Conservation (phyloP, 1,284 basidiomycete genomes). For the Peniophora sp. region DNA sequence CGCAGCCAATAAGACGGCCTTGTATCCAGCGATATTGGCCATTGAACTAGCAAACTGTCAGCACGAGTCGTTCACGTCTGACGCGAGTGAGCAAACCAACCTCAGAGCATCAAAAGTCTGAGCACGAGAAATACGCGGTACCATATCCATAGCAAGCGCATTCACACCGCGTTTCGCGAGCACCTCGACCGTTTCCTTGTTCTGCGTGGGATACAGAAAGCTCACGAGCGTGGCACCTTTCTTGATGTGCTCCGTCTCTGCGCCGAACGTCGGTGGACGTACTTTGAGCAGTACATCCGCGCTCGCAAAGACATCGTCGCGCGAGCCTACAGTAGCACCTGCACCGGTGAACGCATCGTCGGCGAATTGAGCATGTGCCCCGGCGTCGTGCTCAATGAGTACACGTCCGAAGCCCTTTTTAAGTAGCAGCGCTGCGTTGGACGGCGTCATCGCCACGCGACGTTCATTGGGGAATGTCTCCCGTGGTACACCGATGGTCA, state of each 20-base stretch:
- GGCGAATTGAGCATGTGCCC: conserved; percentile 64
- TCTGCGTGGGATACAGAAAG: conserved; percentile 79
- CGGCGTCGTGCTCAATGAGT: conserved; percentile 67
- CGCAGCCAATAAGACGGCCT: conserved; percentile 80
- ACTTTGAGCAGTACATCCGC: conserved; percentile 81
- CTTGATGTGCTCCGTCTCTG: conserved; percentile 55
- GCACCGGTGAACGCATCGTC: conserved; percentile 72
- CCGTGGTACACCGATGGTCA: conserved; percentile 71
- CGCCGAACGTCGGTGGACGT: conserved; percentile 55
- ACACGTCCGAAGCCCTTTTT: conserved; percentile 77
- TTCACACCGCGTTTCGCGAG: conserved; percentile 58
- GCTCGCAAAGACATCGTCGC: conserved; percentile 50
- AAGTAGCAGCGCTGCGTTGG: conserved; percentile 61
- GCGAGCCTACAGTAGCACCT: conserved; percentile 67
- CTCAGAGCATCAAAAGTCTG: conserved; percentile 83
- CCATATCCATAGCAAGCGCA: conserved; percentile 79
- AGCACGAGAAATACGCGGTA: conserved; percentile 80
- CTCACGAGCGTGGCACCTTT: conserved; percentile 73
- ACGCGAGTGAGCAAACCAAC: conserved; percentile 23
- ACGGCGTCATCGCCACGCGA: conserved; percentile 73
- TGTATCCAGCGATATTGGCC: conserved; percentile 84
- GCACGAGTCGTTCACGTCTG: not conserved
- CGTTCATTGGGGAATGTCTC: conserved; percentile 72
- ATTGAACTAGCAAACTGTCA: conserved; percentile 55
- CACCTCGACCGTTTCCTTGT: conserved; percentile 62